These are phyloP conservation scores for Cryptococcus hybrid DNA, from an alignment of 1,284 basidiomycete genomes.

Conservation along the genomic window DNA sequence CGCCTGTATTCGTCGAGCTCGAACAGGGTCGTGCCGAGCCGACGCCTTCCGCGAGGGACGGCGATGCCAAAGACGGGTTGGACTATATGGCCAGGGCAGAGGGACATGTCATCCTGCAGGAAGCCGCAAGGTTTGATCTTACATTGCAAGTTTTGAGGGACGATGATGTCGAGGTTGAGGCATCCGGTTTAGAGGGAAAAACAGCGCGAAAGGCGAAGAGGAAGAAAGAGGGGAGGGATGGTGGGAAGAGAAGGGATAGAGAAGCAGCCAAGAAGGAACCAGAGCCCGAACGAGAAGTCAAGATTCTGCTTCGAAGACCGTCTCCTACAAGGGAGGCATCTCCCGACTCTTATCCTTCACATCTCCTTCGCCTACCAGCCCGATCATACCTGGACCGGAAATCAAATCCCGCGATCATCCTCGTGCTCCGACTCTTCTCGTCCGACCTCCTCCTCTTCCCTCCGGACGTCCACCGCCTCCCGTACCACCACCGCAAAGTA, in stretches of 20 bases:
- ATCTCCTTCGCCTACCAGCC: constrained; percentile 4
- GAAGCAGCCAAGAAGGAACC: constrained; percentile 4
- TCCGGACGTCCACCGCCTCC: background rate
- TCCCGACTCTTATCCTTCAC: constrained; percentile 6
- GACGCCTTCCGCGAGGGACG: constrained; percentile 9
- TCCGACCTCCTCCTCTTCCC: constrained; percentile 1
- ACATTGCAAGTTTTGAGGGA: constrained; percentile 40
- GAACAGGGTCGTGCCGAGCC: constrained; percentile 18
- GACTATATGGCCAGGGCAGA: constrained; percentile 36
- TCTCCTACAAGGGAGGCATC: background rate
- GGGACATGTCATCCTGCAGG: constrained; percentile 38
- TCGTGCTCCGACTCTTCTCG: background rate
- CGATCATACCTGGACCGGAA: constrained; percentile 9
- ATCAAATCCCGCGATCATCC: constrained; percentile 5
- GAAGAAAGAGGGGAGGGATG: constrained; percentile 8
- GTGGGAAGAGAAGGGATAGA: constrained; percentile 1
- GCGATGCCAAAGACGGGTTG: constrained; percentile 7
- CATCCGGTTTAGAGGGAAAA: constrained; percentile 5
- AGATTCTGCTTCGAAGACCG: constrained; percentile 36
- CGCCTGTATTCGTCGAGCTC: constrained; percentile 39
- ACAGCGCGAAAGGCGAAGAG: background rate
- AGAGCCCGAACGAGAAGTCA: constrained; percentile 33
- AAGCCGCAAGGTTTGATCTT: constrained; percentile 44
- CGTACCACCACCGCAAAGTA: background rate
- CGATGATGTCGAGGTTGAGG: constrained; percentile 36